Conservation (phyloP, 2,329 filamentous ascomycete species). For the Aspergillus jensenii region DNA sequence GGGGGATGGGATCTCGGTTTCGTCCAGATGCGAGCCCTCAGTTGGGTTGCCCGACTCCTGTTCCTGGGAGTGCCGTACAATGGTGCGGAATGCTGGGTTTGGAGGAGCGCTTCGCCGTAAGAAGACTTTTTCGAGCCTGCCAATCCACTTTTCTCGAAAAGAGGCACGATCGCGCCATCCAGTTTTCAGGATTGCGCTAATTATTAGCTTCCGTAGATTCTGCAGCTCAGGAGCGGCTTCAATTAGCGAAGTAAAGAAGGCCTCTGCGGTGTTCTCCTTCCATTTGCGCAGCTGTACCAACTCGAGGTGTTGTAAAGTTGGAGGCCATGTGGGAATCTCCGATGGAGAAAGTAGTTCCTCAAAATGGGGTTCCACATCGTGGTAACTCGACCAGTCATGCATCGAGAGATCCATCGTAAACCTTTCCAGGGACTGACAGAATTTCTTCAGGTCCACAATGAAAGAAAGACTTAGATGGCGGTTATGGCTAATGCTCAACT, state of each 20-base stretch:
- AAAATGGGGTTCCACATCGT: constrained; percentile 74
- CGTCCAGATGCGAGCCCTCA: neutral
- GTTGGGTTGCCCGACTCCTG: neutral
- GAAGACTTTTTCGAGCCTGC: constrained; percentile 60
- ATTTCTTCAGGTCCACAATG: constrained; percentile 61
- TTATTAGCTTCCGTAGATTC: constrained; percentile 66
- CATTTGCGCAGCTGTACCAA: constrained; percentile 76
- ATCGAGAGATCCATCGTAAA: constrained; percentile 78
- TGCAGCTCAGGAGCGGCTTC: constrained; percentile 66
- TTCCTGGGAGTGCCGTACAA: constrained; percentile 18
- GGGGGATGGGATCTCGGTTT: constrained; percentile 14
- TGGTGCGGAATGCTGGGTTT: constrained; percentile 27
- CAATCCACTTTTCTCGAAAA: constrained; percentile 76
- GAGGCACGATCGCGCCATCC: constrained; percentile 76
- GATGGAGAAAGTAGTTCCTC: constrained; percentile 57
- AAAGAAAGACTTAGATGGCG: constrained; percentile 75
- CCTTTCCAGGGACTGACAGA: constrained; percentile 69
- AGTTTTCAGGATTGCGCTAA: constrained; percentile 77
- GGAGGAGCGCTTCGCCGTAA: constrained; percentile 35
- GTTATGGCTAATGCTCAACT: constrained; percentile 74
- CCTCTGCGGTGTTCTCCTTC: constrained; percentile 67
- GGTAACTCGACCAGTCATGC: constrained; percentile 66
- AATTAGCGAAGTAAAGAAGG: constrained; percentile 76
- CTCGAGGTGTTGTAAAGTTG: constrained; percentile 68
- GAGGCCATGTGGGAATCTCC: constrained; percentile 77